phyloP scores from a whole-genome alignment of 2,329 filamentous ascomycete species.

The Neurospora crassa region DNA sequence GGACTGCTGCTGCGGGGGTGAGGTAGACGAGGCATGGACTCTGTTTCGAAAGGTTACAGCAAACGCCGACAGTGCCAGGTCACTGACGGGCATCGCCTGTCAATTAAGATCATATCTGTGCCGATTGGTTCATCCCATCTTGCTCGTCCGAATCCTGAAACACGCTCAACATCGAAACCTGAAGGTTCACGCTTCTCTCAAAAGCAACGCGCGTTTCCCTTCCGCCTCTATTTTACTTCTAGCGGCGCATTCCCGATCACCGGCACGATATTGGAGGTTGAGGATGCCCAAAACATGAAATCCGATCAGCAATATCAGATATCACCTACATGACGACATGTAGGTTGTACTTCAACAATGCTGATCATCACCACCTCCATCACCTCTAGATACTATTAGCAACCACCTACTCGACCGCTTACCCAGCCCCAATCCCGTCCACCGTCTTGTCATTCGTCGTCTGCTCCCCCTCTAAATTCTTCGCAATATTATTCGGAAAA shows the following conservation, averaged over 20 bases:
- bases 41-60: background rate
- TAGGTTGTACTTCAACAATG: background rate
- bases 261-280: background rate
- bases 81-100: background rate
- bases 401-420: slow-evolving; percentile 31
- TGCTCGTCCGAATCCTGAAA: background rate
- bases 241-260: background rate
- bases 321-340: background rate
- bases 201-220: background rate
- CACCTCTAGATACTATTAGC: slow-evolving; percentile 16
- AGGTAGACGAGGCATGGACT: background rate
- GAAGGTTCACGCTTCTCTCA: background rate
- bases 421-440: slow-evolving; percentile 21
- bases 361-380: background rate
- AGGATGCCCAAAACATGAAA: background rate
- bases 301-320: background rate
- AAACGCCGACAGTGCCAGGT: background rate
- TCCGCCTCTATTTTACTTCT: background rate
- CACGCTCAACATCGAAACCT: background rate
- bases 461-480: slow-evolving; percentile 4
- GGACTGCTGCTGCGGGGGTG: background rate
- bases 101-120: background rate
- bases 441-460: slow-evolving; percentile 25
- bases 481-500: slow-evolving; percentile 26
- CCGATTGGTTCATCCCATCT: background rate